Percentiles rank a stretch among this genome's conserved stretches.
phyloP scores from a whole-genome alignment of 192 early-diverging fungal genomes.

The Martensiomyces pterosporus region DNA sequence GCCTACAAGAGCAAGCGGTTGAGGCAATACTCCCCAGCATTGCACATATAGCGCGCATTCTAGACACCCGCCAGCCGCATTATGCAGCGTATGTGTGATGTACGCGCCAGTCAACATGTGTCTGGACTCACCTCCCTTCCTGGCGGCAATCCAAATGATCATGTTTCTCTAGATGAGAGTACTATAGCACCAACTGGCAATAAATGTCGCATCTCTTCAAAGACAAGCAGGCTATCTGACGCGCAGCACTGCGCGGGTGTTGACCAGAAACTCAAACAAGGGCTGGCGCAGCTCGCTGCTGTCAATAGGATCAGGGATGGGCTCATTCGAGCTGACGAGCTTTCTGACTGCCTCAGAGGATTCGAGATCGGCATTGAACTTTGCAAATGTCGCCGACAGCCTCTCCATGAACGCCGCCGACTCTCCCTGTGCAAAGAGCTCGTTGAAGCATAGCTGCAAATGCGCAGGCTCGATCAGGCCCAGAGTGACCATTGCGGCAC shows the following conservation, averaged over 20 bases:
- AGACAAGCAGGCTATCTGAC: constrained; percentile 32
- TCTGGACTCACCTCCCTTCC: too few species aligned
- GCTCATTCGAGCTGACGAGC: constrained; percentile 16
- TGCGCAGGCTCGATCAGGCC: constrained; percentile 33
- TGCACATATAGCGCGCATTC: too few species aligned
- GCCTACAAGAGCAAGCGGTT: too few species aligned
- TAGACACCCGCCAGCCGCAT: too few species aligned
- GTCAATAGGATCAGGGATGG: constrained; percentile 39
- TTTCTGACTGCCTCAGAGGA: constrained; percentile 14
- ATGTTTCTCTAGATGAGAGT: too few species aligned
- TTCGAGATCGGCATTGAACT: constrained; percentile 33
- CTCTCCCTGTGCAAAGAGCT: constrained; percentile 20
- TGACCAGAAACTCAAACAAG: constrained; percentile 46
- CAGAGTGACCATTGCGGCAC: constrained; percentile 36
- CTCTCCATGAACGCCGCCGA: constrained; percentile 25
- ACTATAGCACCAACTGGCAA: too few species aligned
- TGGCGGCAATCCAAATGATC: too few species aligned
- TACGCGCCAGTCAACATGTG: too few species aligned
- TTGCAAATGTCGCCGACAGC: constrained; percentile 33
- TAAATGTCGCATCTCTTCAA: too few species aligned
- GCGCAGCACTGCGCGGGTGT: constrained; percentile 37
- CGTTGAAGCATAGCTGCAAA: constrained; percentile 33
- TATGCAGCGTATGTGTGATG: too few species aligned
- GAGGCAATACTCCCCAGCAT: too few species aligned
- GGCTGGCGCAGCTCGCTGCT: constrained; percentile 37